phyloP scores from a whole-genome alignment of 225 moss, liverwort and hornwort species.

The Bryoerythrophyllum caledonicum region DNA sequence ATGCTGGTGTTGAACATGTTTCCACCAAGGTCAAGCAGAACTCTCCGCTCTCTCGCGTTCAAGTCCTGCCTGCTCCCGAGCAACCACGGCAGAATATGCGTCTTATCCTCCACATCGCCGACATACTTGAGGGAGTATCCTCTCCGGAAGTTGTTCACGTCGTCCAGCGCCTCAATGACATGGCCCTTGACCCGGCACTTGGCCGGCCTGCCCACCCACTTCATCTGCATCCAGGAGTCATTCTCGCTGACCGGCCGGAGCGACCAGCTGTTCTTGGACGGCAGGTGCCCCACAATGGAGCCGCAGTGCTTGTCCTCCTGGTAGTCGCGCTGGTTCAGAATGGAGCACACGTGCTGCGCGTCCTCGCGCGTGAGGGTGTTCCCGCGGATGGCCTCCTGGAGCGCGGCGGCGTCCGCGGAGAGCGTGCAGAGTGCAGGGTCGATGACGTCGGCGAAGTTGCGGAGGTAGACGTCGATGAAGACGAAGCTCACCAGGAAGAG shows the following conservation, averaged over 20 bases:
- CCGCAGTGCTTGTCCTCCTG: slow-evolving; percentile 34
- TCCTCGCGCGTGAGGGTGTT: slow-evolving; percentile 22
- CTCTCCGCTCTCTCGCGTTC: slow-evolving; percentile 61
- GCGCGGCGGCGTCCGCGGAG: slow-evolving; percentile 20
- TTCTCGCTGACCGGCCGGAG: not conserved
- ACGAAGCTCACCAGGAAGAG: slow-evolving; percentile 29
- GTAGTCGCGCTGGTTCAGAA: slow-evolving; percentile 23
- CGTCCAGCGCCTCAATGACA: slow-evolving; percentile 73
- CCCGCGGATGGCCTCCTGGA: slow-evolving; percentile 14
- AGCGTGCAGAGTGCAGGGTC: not conserved
- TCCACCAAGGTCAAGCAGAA: slow-evolving; percentile 79
- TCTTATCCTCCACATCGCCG: slow-evolving; percentile 75
- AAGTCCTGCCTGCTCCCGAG: slow-evolving; percentile 69
- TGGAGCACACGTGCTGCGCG: slow-evolving; percentile 25
- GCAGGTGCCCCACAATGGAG: slow-evolving; percentile 43
- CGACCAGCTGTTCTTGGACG: slow-evolving; percentile 16
- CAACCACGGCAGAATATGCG: slow-evolving; percentile 81
- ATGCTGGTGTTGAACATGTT: slow-evolving; percentile 82
- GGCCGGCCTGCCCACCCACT: slow-evolving; percentile 83
- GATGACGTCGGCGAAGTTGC: not conserved
- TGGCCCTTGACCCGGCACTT: slow-evolving; percentile 71
- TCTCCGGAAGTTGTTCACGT: slow-evolving; percentile 71
- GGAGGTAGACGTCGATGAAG: slow-evolving; percentile 27
- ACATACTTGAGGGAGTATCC: slow-evolving; percentile 68
- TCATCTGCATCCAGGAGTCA: slow-evolving; percentile 61